Evolutionary conservation across 2,329 filamentous ascomycete species (phyloP), one percentile per base, ranked within the genome.

Genomic region (Canariomyces notabilis): DNA sequence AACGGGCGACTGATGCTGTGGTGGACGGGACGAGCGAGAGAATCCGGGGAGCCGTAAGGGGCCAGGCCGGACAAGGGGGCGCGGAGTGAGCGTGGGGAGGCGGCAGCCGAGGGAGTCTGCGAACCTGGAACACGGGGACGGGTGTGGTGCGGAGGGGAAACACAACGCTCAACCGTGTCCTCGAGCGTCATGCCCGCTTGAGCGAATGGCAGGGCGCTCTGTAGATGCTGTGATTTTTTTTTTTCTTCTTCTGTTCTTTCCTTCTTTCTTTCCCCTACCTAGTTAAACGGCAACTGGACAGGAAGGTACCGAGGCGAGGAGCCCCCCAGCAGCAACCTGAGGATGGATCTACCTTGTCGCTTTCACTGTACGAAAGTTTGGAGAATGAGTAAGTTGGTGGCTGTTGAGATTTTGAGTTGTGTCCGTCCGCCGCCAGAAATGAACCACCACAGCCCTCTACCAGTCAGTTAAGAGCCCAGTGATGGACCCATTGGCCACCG

Each of bases 401-500:
- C 16, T 36, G 33, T 26, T n/a, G n/a, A n/a, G n/a, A n/a, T n/a
- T n/a, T n/a, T n/a, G n/a, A n/a, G n/a, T n/a, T n/a, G n/a, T n/a
- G n/a, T n/a, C n/a, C n/a, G n/a, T n/a, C n/a, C n/a, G n/a, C n/a
- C n/a, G n/a, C n/a, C n/a, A n/a, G n/a, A n/a, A n/a, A n/a, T n/a
- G n/a, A n/a, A n/a, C n/a, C n/a, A n/a, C n/a, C n/a, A n/a, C n/a
- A n/a, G n/a, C n/a, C n/a, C n/a, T n/a, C n/a, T n/a, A n/a, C n/a
- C n/a, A n/a, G n/a, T n/a, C n/a, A n/a, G n/a, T n/a, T n/a, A 42
- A 19, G 16, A 44, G 37, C 46, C 47, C 29, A 47, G 32, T 42
- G 45, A 32, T 42, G 36, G 31, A 47, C 46, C 51, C 55, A 57
- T 57, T 52, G 50, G 49, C 44, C 29, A 42, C 22, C 36, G 6